Conservation (phyloP, 208 protist genomes). For the Crithidia acanthocephali region DNA sequence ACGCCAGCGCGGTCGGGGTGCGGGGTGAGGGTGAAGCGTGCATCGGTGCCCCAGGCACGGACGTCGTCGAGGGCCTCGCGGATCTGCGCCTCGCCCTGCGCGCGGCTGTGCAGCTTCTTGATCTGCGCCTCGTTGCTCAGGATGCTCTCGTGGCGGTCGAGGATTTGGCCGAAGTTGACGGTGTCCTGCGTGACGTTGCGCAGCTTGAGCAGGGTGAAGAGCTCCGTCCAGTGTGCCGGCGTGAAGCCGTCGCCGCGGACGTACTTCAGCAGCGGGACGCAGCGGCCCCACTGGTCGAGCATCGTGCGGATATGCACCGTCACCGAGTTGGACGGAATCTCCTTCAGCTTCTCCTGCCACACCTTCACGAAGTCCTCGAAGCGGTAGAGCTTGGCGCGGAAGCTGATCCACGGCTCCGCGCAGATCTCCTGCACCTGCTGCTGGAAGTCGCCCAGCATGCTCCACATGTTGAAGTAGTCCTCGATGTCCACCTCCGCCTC, state of each 20-base stretch:
- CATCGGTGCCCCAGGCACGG: constrained; percentile 89
- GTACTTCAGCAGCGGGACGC: constrained; percentile 91
- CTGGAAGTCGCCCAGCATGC: constrained; percentile 85
- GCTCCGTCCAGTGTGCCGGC: constrained; percentile 94
- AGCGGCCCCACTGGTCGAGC: constrained; percentile 86
- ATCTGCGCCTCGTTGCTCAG: constrained; percentile 80
- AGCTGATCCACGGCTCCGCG: constrained; percentile 94
- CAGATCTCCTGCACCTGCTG: constrained; percentile 80
- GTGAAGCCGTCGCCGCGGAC: constrained; percentile 96
- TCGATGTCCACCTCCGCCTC: constrained; percentile 87
- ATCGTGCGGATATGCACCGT: constrained; percentile 89
- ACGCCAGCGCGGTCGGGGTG: constrained; percentile 79
- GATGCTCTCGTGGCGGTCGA: constrained; percentile 80
- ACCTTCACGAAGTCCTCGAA: constrained; percentile 96
- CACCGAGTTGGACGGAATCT: constrained; percentile 76
- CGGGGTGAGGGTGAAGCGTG: constrained; percentile 85
- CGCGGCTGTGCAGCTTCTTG: constrained; percentile 94
- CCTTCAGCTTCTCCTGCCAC: constrained; percentile 93
- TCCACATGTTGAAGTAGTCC: constrained; percentile 89
- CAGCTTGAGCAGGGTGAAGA: constrained; percentile 92
- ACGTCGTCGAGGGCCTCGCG: constrained; percentile 97
- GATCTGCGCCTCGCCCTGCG: constrained; percentile 97
- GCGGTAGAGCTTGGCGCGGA: constrained; percentile 92
- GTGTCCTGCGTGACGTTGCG: constrained; percentile 84
- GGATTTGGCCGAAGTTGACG: constrained; percentile 92